These are phyloP conservation scores for Nelumbo lutea DNA, from an alignment of 164 flowering plant genomes.

Conservation along the genomic window DNA sequence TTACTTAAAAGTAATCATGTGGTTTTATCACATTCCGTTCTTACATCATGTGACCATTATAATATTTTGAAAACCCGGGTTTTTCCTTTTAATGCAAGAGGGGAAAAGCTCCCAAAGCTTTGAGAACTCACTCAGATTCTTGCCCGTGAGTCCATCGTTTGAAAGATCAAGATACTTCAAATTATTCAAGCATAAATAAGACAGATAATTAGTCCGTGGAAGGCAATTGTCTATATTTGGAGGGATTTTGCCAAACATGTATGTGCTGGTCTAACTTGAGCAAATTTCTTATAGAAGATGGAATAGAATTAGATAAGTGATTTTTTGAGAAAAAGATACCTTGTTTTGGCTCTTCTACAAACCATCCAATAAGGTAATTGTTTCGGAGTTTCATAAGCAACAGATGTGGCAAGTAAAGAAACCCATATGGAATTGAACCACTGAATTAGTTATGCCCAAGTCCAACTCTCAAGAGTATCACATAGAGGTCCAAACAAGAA, in stretches of 20 bases:
- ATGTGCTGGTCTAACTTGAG: slow-evolving; percentile 41
- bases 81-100: too few relatives aligned
- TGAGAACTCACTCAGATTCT: too few relatives aligned
- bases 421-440: slow-evolving; percentile 50
- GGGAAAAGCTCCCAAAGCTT: too few relatives aligned
- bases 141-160: too few relatives aligned
- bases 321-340: slow-evolving; percentile 42
- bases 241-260: slow-evolving; percentile 57
- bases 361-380: slow-evolving; percentile 44
- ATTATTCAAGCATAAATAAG: too few relatives aligned
- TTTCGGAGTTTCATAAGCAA: slow-evolving; percentile 48
- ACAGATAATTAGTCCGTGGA: slow-evolving; percentile 27
- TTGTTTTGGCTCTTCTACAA: slow-evolving; percentile 24
- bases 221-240: slow-evolving; percentile 42
- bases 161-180: too few relatives aligned
- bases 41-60: too few relatives aligned
- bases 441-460: slow-evolving; percentile 52
- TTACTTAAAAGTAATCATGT: too few relatives aligned
- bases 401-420: slow-evolving; percentile 52
- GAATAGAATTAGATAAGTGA: slow-evolving; percentile 48
- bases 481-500: slow-evolving; percentile 57
- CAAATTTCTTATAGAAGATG: slow-evolving; percentile 35
- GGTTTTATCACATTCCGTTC: too few relatives aligned
- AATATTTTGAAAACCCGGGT: too few relatives aligned
- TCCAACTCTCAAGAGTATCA: slow-evolving; percentile 41